These are phyloP conservation scores for Phytophthora multivora DNA, from an alignment of 352 stramenopile species.

Conservation along the genomic window DNA sequence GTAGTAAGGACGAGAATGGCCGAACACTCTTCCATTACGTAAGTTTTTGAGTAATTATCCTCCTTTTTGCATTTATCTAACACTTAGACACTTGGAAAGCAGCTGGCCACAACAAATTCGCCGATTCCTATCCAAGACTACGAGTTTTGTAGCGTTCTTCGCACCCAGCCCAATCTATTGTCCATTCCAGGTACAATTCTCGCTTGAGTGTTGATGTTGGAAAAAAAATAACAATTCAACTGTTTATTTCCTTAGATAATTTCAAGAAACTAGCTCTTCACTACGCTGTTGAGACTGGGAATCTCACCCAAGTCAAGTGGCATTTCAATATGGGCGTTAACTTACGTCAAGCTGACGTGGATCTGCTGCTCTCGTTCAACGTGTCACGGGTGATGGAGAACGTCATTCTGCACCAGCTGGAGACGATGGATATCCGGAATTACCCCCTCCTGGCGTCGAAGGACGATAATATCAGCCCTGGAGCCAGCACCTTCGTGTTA, in stretches of 20 bases:
- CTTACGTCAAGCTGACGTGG: conserved; percentile 39
- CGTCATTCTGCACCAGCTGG: conserved; percentile 41
- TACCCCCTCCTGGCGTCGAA: conserved; percentile 10
- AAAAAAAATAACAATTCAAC: not conserved
- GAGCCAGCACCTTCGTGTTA: conserved; percentile 45
- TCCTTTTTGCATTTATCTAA: not conserved
- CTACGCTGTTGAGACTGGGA: conserved; percentile 50
- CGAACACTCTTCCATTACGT: conserved; percentile 73
- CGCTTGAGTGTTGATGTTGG: not conserved
- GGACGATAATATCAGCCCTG: conserved; percentile 20
- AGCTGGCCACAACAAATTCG: conserved; percentile 25
- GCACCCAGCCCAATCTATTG: conserved; percentile 27
- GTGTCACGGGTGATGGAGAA: conserved; percentile 28
- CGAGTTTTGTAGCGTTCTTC: conserved; percentile 35
- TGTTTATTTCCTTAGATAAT: conserved; percentile 25
- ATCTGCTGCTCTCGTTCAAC: conserved; percentile 38
- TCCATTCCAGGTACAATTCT: conserved; percentile 31
- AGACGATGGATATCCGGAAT: conserved; percentile 43
- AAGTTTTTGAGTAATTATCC: not conserved
- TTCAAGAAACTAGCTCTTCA: conserved; percentile 55
- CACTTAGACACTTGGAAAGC: not conserved
- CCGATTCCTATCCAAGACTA: conserved; percentile 20
- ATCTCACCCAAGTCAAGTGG: conserved; percentile 43
- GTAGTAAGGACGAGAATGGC: conserved; percentile 35
- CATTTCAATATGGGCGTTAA: conserved; percentile 38